Base-by-base conservation (phyloP, 2,329 filamentous ascomycete genomes). In the Ceratocystiopsis brevicomis region DNA sequence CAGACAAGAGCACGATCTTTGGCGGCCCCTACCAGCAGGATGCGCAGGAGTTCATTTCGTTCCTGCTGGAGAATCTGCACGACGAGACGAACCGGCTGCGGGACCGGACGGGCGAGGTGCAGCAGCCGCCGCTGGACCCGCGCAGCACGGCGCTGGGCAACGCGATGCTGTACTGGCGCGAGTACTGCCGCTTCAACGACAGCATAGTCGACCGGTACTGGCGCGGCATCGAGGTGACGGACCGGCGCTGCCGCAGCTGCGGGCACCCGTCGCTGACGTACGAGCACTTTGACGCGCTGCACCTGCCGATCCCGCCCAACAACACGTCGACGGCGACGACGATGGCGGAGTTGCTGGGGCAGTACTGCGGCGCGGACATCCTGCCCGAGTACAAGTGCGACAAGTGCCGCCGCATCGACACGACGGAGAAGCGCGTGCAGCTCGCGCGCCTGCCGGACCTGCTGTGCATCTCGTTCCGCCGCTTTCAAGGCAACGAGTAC, bases 31-130 rank as follows among this genome's bases (percentile, higher is more conserved):
- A 75, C 41, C 88, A 96, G 56, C 90, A 96, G 60, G 90, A 98
- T 54, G 81, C 86, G 2, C 81, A 87, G 50, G 90, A 96, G 53
- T 93, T 93, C 51, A 77, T 88, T 50, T 76, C 77, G 39, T 94
- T 92, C 54, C 59, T 95, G 21, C 68, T 93, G 35, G 77, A 83
- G 43, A 78, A 81, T 50, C 66, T 96, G 13, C 80, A 88, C 52
- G 82, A 90, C 55, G 90, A 98, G 59, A 77, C 92, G 6, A 92
- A 94, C 56, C 57, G 56, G 21, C 58, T 58, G 14, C 62, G 65
- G n/a, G 65, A 77, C 46, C 58, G 42, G n/a, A 43, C 42, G 16
- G 45, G 41, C 42, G 45, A 50, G 37, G 50, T 52, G 30, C 45
- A 46, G 41, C 48, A 52, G 49, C 51, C 49, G 40, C 49, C 42